Evolutionary conservation across 2,329 filamentous ascomycete species (phyloP), one percentile per base, ranked within the genome.

Genomic region (Capronia americana): DNA sequence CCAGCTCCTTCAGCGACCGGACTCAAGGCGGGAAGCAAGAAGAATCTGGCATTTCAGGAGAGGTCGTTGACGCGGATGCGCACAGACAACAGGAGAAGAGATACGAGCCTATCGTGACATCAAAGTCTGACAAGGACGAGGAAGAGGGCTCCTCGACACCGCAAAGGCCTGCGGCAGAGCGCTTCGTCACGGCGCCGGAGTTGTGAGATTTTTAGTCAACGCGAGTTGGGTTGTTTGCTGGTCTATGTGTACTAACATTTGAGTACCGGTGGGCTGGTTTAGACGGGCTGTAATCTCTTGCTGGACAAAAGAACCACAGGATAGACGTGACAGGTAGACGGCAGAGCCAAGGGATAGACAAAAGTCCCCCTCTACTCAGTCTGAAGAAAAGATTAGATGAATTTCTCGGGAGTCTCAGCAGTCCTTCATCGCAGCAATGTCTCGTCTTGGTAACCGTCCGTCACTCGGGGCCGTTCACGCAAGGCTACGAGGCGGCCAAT

Each of bases 401-500:
- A 51, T 12, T n/a, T 24, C n/a, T 14, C 2, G 24, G 17, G n/a
- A 51, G 4, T 7, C 1, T 5, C 6, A 17, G 6, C 38, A 41
- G 14, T n/a, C 38, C 2, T 44, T 3, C 28, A 17, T 17, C 12
- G 12, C 34, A 14, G 34, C 12, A 17, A 17, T 14, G 34, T 41
- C 34, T 11, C 12, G 11, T 41, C 14, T 17, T 5, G 17, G 38
- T n/a, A n/a, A 44, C 17, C 1, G 38, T n/a, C 4, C 17, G 30
- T 32, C 8, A 30, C 30, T 30, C 5, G 30, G 30, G 11, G 30
- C 8, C 5, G 3, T 24, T 50, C 24, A 7, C 20, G 10, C 53
- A 55, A 55, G 53, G 53, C 53, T 55, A 28, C 50, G 26, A 54
- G 32, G 44, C 32, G 48, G 17, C 63, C 63, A 65, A 65, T 65